Evolutionary conservation across 768 basidiomycete genomes (phyloP).

Genomic region (Pleurotus giganteus): DNA sequence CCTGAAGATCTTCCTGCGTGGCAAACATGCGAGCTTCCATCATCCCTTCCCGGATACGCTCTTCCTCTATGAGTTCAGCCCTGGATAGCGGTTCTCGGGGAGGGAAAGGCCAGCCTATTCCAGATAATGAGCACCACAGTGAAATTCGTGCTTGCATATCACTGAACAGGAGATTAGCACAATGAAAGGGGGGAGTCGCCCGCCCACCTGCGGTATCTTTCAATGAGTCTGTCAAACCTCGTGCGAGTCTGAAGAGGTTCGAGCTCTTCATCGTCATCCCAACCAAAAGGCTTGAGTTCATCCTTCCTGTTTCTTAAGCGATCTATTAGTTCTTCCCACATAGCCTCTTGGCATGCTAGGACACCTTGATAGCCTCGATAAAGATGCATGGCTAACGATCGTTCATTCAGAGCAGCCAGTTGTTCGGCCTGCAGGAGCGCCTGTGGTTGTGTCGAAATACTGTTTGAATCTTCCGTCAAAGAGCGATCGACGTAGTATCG

Average conservation of each 20-base stretch:
- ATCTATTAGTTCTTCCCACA: conserved; percentile 74
- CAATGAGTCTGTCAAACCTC: conserved; percentile 58
- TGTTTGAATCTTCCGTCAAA: conserved; percentile 39
- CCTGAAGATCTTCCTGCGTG: conserved; percentile 48
- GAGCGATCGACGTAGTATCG: conserved; percentile 48
- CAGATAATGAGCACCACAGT: conserved; percentile 60
- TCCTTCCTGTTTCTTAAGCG: conserved; percentile 55
- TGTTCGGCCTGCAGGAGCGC: conserved; percentile 39
- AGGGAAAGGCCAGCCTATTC: conserved; percentile 59
- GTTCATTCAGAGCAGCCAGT: conserved; percentile 48
- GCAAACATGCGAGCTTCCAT: conserved; percentile 53
- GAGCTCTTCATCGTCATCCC: conserved; percentile 67
- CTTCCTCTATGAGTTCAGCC: conserved; percentile 68
- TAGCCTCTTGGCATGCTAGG: conserved; percentile 66
- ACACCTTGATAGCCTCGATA: conserved; percentile 62
- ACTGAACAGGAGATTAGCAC: conserved; percentile 27
- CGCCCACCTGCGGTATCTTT: conserved; percentile 54
- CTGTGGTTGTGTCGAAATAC: conserved; percentile 24
- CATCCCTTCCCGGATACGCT: conserved; percentile 59
- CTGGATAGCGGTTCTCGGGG: conserved; percentile 61
- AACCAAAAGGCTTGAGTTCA: conserved; percentile 57
- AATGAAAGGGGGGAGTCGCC: not conserved
- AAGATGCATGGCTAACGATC: conserved; percentile 70
- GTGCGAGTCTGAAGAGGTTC: conserved; percentile 53
- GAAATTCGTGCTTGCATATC: conserved; percentile 67